Base-by-base conservation (phyloP, 2,329 filamentous ascomycete genomes). In the Fusarium decemcellulare region DNA sequence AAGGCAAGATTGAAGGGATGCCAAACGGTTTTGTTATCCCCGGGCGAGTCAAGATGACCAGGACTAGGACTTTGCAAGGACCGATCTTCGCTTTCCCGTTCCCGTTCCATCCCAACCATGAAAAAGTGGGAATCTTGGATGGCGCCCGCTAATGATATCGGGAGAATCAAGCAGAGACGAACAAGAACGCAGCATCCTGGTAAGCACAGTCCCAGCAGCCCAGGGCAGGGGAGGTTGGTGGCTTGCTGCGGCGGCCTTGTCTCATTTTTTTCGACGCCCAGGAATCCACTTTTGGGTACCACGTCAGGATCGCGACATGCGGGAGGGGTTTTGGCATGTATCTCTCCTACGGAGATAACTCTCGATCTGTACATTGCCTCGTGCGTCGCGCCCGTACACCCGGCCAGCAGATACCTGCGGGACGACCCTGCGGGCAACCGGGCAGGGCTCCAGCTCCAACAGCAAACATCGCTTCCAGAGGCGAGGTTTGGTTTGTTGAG, bases 1-100 rank as follows among this genome's bases (percentile, higher is more conserved):
- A 65, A 59, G 55, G 48, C 43, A 51, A 70, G 43, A 70, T 67
- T 56, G 43, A 61, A 61, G 48, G 61, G 63, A 40, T 63, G 43
- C 40, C 52, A 68, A 70, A 68, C 63, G 63, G 52, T 68, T 65
- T 70, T 65, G 67, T 65, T 62, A 71, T 27, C 32, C 70, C 59
- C 59, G 61, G 61, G 61, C 61, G 59, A 67, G 60, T 53, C 44
- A 57, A 56, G 32, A 23, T 23, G 23, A 23, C 23, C 23, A 14
- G 16, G 29, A 15, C 44, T 46, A 30, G 53, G 53, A 47, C 44
- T 56, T 23, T 61, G 54, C 23, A 40, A 60, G 46, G 32, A 56
- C 62, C 60, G 65, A 70, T 70, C 63, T 70, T 70, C 44, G 27
- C 53, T 62, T 44, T 53, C 66, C 51, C 62, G 43, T 44, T 53